Evolutionary conservation across 306 rosid species (phyloP).

Genomic region (Spatholobus suberectus): DNA sequence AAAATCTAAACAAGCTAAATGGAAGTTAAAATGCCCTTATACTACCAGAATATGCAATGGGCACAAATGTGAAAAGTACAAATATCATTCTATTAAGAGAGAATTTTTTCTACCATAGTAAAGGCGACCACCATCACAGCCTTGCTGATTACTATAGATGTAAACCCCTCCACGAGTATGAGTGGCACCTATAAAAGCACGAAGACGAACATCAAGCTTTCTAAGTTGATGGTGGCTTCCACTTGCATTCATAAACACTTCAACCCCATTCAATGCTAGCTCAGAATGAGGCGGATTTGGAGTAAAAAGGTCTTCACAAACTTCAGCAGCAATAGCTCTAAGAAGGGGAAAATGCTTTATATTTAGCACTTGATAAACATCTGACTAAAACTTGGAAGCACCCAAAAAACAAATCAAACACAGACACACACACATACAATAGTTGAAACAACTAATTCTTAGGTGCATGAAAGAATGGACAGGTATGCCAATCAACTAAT

Average conservation of each 20-base stretch:
- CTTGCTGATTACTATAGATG: conserved; percentile 95
- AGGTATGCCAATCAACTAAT: neutral
- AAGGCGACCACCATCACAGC: conserved; percentile 97
- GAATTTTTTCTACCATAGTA: conserved; percentile 70
- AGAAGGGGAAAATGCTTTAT: conserved; percentile 36
- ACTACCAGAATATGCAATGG: conserved; percentile 8
- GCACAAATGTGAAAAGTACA: conserved; percentile 5
- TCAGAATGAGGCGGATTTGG: conserved; percentile 88
- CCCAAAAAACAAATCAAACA: conserved; percentile 3
- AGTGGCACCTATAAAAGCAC: conserved; percentile 89
- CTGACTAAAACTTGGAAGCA: conserved; percentile 21
- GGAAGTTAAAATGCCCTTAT: conserved; percentile 26
- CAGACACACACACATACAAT: neutral
- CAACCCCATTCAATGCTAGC: conserved; percentile 96
- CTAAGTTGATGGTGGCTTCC: conserved; percentile 99
- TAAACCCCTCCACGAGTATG: conserved; percentile 94
- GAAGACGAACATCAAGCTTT: conserved; percentile 93
- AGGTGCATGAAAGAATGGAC: conserved; percentile 1
- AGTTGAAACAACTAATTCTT: neutral
- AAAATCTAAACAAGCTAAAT: conserved; percentile 30
- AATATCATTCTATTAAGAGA: neutral
- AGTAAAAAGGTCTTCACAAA: conserved; percentile 91
- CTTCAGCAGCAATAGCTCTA: conserved; percentile 94
- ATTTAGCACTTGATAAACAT: conserved; percentile 42
- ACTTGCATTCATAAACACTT: conserved; percentile 96